Conservation (phyloP, 2,329 filamentous ascomycete genomes). For the Neofusicoccum parvum region DNA sequence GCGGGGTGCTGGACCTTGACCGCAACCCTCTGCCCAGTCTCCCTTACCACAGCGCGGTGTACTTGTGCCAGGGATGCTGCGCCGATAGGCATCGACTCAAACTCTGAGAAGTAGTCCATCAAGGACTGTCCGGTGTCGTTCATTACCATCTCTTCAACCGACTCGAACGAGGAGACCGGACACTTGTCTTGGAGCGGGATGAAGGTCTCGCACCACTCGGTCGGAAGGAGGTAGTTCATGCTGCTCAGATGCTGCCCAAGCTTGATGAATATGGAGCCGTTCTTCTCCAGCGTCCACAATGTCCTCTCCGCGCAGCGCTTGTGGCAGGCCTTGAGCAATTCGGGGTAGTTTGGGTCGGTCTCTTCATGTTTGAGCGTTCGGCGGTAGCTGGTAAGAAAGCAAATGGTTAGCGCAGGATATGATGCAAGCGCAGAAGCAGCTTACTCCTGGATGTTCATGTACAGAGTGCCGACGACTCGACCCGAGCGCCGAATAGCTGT, state of each 20-base stretch:
- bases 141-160: slow-evolving; percentile 83
- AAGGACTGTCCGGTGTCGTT: slow-evolving; percentile 79
- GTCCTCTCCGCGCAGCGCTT: slow-evolving; percentile 90
- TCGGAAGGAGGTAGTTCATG: slow-evolving; percentile 89
- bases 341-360: slow-evolving; percentile 66
- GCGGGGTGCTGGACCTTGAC: slow-evolving; percentile 96
- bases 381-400: slow-evolving; percentile 72
- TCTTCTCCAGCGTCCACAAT: slow-evolving; percentile 84
- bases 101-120: slow-evolving; percentile 82
- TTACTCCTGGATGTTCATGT: slow-evolving; percentile 87
- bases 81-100: slow-evolving; percentile 78
- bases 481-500: slow-evolving; percentile 75
- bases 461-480: slow-evolving; percentile 73
- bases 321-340: slow-evolving; percentile 79
- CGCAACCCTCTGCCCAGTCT: slow-evolving; percentile 81
- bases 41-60: slow-evolving; percentile 81
- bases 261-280: slow-evolving; percentile 98
- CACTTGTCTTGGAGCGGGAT: slow-evolving; percentile 95
- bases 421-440: slow-evolving; percentile 30
- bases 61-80: slow-evolving; percentile 95
- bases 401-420: slow-evolving; percentile 23
- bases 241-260: slow-evolving; percentile 93
- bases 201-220: slow-evolving; percentile 94
- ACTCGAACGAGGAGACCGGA: slow-evolving; percentile 85
- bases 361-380: slow-evolving; percentile 72